phyloP scores from a whole-genome alignment of 345 rosid genomes.

The Brassica incana region DNA sequence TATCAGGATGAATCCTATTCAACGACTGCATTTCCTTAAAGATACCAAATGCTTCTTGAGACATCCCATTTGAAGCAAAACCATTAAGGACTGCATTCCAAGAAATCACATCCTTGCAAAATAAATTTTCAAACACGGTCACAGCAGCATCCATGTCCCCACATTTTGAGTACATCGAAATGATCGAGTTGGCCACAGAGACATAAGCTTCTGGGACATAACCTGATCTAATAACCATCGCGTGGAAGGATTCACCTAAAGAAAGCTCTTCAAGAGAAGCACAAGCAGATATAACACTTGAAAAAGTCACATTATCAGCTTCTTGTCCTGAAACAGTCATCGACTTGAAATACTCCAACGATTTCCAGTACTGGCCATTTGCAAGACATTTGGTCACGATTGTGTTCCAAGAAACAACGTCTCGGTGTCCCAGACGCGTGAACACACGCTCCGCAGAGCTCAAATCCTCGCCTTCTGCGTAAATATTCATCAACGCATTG shows the following conservation, averaged over 20 bases:
- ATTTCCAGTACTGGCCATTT: conserved; percentile 42
- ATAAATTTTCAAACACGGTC: neutral
- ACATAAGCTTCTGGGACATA: neutral
- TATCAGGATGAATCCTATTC: neutral
- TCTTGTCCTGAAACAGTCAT: conserved; percentile 37
- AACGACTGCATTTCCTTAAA: neutral
- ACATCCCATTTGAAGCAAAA: neutral
- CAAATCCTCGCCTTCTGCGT: conserved; percentile 57
- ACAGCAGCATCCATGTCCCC: neutral
- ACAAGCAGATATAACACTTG: conserved; percentile 54
- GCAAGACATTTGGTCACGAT: conserved; percentile 51
- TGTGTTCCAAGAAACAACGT: conserved; percentile 66
- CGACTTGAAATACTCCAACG: conserved; percentile 46
- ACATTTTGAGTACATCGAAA: neutral
- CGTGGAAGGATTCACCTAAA: conserved; percentile 44
- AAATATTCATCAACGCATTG: conserved; percentile 58
- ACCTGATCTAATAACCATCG: neutral
- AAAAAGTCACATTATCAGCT: conserved; percentile 51
- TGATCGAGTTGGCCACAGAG: neutral
- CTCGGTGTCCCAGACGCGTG: conserved; percentile 43
- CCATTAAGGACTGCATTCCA: neutral
- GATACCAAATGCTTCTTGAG: neutral
- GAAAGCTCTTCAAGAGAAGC: conserved; percentile 43
- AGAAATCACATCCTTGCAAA: neutral
- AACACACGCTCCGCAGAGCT: conserved; percentile 47